A percentile compares a stretch with the other conserved stretches of the same genome.
Evolutionary conservation across 805 yeast species (phyloP).

Genomic region (Spathaspora passalidarum): DNA sequence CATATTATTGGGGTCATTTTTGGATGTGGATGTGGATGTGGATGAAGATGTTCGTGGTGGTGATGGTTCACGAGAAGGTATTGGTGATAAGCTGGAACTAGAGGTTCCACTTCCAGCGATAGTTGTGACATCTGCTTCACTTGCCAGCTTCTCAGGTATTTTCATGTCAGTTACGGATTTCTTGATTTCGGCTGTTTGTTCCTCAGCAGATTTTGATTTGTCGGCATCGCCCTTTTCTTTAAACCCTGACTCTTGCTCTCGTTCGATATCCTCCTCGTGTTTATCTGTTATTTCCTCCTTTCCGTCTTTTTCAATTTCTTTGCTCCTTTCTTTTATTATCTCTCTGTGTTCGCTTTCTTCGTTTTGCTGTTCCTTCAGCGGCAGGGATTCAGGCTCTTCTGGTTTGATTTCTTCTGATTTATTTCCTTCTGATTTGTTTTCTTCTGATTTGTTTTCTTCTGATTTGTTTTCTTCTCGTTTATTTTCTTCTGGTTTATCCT

Average conservation of each 20-base stretch:
- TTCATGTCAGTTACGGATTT: background rate
- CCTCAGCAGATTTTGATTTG: background rate
- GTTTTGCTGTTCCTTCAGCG: background rate
- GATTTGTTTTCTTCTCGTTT: constrained; percentile 15
- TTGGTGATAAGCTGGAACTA: background rate
- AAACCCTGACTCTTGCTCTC: constrained; percentile 7
- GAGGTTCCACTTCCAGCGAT: background rate
- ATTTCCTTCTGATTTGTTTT: too few relatives aligned
- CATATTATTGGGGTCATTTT: constrained; percentile 34
- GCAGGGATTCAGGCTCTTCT: too few relatives aligned
- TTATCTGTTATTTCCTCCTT: constrained; percentile 7
- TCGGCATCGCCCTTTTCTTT: constrained; percentile 17
- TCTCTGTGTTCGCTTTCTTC: constrained; percentile 11
- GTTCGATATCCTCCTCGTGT: constrained; percentile 8
- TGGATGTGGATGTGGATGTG: background rate
- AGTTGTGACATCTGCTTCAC: background rate
- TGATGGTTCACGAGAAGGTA: background rate
- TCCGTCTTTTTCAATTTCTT: constrained; percentile 14
- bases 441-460: too few relatives aligned
- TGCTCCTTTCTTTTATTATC: constrained; percentile 13
- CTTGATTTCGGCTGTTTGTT: background rate
- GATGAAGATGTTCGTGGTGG: background rate
- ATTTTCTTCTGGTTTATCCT: constrained; percentile 12
- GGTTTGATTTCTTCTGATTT: too few relatives aligned
- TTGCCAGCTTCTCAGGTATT: background rate